These are phyloP conservation scores for Brettanomyces naardenensis DNA, from an alignment of 805 yeast species.

Conservation along the genomic window DNA sequence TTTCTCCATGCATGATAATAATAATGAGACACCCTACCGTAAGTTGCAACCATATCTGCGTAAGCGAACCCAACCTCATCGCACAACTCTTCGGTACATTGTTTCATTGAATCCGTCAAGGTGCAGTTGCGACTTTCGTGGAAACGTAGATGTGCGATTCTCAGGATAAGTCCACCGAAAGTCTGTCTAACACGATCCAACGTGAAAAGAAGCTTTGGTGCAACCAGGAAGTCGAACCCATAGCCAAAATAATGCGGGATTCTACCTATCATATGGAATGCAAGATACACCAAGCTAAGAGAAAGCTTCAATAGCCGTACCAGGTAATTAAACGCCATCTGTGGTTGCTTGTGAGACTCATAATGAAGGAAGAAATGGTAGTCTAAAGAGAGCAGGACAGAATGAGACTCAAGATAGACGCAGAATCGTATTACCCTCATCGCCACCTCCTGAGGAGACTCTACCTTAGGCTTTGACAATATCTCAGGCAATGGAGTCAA, in stretches of 20 bases:
- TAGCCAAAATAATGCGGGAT: slow-evolving; percentile 32
- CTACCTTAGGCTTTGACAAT: slow-evolving; percentile 2
- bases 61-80: not conserved
- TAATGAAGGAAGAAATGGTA: slow-evolving; percentile 33
- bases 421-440: slow-evolving; percentile 14
- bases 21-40: slow-evolving; percentile 9
- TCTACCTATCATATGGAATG: slow-evolving; percentile 25
- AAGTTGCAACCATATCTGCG: slow-evolving; percentile 1
- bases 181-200: not conserved
- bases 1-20: slow-evolving; percentile 19
- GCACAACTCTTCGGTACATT: not conserved
- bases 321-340: slow-evolving; percentile 28
- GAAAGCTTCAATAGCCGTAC: slow-evolving; percentile 23
- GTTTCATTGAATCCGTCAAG: not conserved
- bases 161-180: not conserved
- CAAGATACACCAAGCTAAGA: slow-evolving; percentile 27
- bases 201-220: slow-evolving; percentile 25
- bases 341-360: slow-evolving; percentile 23
- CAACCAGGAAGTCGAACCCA: slow-evolving; percentile 33
- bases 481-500: slow-evolving; percentile 7
- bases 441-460: slow-evolving; percentile 7
- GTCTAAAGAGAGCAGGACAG: slow-evolving; percentile 24
- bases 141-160: not conserved
- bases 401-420: slow-evolving; percentile 11
- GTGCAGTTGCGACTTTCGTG: not conserved